phyloP scores from a whole-genome alignment of 768 basidiomycete species.

The Mycena kentingensis region DNA sequence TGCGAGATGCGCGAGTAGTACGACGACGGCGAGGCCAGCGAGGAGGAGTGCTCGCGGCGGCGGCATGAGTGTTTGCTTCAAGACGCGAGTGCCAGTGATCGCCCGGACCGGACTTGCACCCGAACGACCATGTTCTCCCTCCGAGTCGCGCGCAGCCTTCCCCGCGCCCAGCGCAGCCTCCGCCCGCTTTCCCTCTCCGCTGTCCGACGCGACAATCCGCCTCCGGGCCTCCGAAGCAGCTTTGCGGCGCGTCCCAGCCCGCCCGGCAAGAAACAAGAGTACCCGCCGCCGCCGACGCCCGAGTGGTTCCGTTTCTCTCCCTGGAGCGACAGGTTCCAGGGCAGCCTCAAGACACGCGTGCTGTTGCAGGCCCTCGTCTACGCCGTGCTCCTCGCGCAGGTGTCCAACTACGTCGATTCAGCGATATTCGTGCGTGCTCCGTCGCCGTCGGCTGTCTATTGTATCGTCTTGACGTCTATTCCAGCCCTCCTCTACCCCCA shows the following conservation, averaged over 20 bases:
- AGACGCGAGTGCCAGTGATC: slow-evolving; percentile 4
- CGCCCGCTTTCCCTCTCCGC: slow-evolving; percentile 6
- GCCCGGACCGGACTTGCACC: not conserved
- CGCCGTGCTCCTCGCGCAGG: slow-evolving; percentile 36
- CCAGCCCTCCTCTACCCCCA: slow-evolving; percentile 6
- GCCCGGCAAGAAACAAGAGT: not conserved
- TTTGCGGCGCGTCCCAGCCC: slow-evolving; percentile 2
- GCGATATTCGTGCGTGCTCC: slow-evolving; percentile 30
- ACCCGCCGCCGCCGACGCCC: slow-evolving; percentile 1
- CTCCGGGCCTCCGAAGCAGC: slow-evolving; percentile 15
- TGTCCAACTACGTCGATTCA: slow-evolving; percentile 31
- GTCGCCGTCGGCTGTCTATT: no score
- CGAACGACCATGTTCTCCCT: not conserved
- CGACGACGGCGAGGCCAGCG: slow-evolving; percentile 26
- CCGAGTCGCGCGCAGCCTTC: not conserved
- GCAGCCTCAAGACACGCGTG: slow-evolving; percentile 33
- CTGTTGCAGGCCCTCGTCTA: slow-evolving; percentile 41
- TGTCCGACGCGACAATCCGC: slow-evolving; percentile 3
- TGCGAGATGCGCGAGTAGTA: slow-evolving; percentile 23
- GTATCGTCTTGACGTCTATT: no score
- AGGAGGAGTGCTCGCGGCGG: slow-evolving; percentile 1
- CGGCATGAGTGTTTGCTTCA: not conserved
- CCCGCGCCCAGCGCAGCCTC: no score
- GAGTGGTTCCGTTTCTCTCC: slow-evolving; percentile 37
- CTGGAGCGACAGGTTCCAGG: slow-evolving; percentile 42